Evolutionary conservation across 306 rosid genomes (phyloP).

Genomic region (Medicago lupulina): DNA sequence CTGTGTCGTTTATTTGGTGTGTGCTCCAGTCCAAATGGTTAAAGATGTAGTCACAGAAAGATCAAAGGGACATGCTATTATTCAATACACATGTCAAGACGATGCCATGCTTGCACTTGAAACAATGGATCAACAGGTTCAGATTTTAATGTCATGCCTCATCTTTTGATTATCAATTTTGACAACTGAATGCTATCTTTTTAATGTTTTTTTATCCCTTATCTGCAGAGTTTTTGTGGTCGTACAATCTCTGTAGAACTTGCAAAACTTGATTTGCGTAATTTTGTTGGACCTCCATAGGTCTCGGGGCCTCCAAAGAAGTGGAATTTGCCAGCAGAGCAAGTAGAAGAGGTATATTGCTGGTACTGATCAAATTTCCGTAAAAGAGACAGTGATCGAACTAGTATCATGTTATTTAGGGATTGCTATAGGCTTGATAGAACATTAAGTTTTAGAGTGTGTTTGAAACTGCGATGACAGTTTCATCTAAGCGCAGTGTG

Average conservation of each 20-base stretch:
- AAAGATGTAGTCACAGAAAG: constrained; percentile 61
- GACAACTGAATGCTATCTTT: background rate
- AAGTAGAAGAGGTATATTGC: constrained; percentile 77
- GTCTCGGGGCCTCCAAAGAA: constrained; percentile 79
- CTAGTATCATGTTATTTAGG: constrained; percentile 18
- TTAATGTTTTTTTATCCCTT: constrained; percentile 25
- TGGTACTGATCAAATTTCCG: constrained; percentile 75
- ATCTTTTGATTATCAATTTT: constrained; percentile 4
- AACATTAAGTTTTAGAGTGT: background rate
- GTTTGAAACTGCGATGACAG: background rate
- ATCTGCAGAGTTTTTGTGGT: constrained; percentile 63
- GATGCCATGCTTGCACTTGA: constrained; percentile 88
- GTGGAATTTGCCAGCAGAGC: constrained; percentile 53
- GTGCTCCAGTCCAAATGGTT: constrained; percentile 61
- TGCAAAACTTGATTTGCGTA: constrained; percentile 66
- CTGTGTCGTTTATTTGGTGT: constrained; percentile 20
- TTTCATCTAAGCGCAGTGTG: background rate
- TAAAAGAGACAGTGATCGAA: constrained; percentile 31
- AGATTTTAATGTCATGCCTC: background rate
- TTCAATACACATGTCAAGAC: constrained; percentile 78
- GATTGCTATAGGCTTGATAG: constrained; percentile 10
- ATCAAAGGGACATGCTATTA: constrained; percentile 84
- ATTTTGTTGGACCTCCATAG: constrained; percentile 51
- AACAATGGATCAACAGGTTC: constrained; percentile 89
- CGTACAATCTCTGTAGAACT: constrained; percentile 69